A percentile compares a stretch with the other conserved stretches of the same genome.
Evolutionary conservation across 23 red algal genomes (phyloP).

Genomic region (Gracilaria domingensis): DNA sequence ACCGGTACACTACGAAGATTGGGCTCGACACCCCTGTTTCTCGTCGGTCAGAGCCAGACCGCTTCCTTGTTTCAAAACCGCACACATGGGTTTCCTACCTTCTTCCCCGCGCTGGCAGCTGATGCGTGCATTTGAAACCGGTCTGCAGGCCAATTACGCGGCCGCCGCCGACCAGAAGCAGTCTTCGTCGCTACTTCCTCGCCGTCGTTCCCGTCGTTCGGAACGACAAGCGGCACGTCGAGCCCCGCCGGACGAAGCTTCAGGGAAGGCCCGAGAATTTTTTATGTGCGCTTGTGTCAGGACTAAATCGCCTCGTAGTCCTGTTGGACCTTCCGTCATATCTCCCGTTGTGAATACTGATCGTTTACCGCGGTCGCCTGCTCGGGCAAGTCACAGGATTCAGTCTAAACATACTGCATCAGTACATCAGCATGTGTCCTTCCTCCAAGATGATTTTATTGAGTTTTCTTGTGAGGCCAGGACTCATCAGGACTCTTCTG

Average conservation of each 20-base stretch:
- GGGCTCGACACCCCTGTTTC: too few species aligned
- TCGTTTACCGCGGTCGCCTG: not conserved
- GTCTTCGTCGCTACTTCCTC: not conserved
- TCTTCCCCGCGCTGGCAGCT: not conserved
- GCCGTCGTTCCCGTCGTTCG: not conserved
- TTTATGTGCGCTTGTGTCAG: not conserved
- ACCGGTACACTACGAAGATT: too few species aligned
- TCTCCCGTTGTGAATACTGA: not conserved
- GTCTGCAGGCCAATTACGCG: not conserved
- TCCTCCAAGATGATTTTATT: constrained; percentile 20
- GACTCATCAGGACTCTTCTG: too few species aligned
- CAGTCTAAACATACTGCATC: too few species aligned
- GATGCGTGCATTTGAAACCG: not conserved
- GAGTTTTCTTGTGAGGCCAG: not conserved
- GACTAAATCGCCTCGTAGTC: not conserved
- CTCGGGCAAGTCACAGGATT: not conserved
- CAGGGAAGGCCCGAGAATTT: not conserved
- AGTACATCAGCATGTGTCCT: too few species aligned
- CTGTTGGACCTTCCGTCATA: not conserved
- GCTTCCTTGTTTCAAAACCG: not conserved
- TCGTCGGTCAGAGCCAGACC: not conserved
- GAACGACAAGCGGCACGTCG: not conserved
- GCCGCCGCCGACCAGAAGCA: not conserved
- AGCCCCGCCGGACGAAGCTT: not conserved
- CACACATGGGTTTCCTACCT: not conserved